phyloP scores from a whole-genome alignment of 345 rosid species.

The Conringia planisiliqua region DNA sequence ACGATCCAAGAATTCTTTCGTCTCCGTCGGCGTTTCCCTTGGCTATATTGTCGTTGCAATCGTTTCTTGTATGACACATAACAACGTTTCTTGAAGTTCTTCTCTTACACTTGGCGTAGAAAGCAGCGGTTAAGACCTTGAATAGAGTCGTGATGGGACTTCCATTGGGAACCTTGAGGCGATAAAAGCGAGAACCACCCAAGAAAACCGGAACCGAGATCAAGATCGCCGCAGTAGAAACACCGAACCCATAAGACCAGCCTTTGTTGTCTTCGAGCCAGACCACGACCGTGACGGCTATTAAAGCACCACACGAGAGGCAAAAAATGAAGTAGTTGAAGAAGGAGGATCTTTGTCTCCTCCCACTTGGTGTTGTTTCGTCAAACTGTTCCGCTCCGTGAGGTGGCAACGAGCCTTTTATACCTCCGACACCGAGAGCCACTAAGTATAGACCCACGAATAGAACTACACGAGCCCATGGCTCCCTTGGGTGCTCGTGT shows the following conservation, averaged over 20 bases:
- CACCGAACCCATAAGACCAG: constrained; percentile 89
- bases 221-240: constrained; percentile 65
- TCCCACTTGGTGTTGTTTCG: constrained; percentile 59
- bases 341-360: constrained; percentile 80
- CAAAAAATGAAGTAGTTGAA: constrained; percentile 83
- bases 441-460: constrained; percentile 76
- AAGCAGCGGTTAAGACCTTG: constrained; percentile 63
- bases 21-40: constrained; percentile 20
- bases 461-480: constrained; percentile 48
- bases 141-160: constrained; percentile 79
- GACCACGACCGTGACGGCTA: constrained; percentile 87
- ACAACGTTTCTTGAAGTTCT: constrained; percentile 40
- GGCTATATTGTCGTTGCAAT: constrained; percentile 8
- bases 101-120: constrained; percentile 32
- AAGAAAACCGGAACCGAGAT: constrained; percentile 70
- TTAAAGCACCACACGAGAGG: constrained; percentile 78
- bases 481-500: constrained; percentile 46
- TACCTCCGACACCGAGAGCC: constrained; percentile 91
- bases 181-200: constrained; percentile 62
- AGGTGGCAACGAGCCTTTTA: constrained; percentile 89
- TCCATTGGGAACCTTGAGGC: constrained; percentile 61
- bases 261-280: constrained; percentile 96
- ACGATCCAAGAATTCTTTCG: constrained; percentile 28
- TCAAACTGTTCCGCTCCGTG: constrained; percentile 96
- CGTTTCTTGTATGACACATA: constrained; percentile 38